phyloP scores from a whole-genome alignment of 2,329 filamentous ascomycete genomes.

The Nigrospora sphaerica region DNA sequence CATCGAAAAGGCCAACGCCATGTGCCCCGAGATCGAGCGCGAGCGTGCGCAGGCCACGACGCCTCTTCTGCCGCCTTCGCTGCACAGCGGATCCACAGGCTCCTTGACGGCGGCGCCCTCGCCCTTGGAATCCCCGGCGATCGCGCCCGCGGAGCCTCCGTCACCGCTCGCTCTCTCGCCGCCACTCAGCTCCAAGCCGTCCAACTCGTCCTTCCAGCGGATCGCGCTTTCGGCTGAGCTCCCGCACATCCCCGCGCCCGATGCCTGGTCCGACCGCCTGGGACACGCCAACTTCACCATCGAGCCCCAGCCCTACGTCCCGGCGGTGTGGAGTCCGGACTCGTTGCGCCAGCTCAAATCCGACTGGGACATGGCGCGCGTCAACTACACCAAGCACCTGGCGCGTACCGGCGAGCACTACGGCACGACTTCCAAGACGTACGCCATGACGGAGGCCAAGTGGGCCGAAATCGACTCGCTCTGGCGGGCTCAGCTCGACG shows the following conservation, averaged over 20 bases:
- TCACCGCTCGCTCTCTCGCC: conserved; percentile 52
- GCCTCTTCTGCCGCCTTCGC: conserved; percentile 75
- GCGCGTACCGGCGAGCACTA: conserved; percentile 87
- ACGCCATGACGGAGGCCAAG: conserved; percentile 77
- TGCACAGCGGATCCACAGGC: conserved; percentile 51
- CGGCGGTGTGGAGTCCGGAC: conserved; percentile 52
- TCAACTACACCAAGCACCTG: conserved; percentile 84
- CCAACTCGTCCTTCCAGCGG: conserved; percentile 64
- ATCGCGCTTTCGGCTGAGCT: conserved; percentile 30
- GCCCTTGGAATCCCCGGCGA: conserved; percentile 77
- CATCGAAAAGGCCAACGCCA: conserved; percentile 43
- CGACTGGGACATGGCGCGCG: conserved; percentile 77
- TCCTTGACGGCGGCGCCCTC: conserved; percentile 54
- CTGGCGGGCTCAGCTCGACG: conserved; percentile 67
- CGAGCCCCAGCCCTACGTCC: conserved; percentile 70
- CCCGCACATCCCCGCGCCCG: conserved; percentile 50
- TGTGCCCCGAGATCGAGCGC: conserved; percentile 45
- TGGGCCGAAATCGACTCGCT: conserved; percentile 72
- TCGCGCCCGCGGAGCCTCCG: conserved; percentile 43
- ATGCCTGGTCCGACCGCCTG: conserved; percentile 77
- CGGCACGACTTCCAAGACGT: conserved; percentile 82
- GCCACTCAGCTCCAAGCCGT: conserved; percentile 70
- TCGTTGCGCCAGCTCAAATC: conserved; percentile 56
- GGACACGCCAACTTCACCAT: conserved; percentile 95
- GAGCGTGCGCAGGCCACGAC: conserved; percentile 63